Base-by-base conservation (phyloP, 148 eudicot species). In the Silene latifolia region DNA sequence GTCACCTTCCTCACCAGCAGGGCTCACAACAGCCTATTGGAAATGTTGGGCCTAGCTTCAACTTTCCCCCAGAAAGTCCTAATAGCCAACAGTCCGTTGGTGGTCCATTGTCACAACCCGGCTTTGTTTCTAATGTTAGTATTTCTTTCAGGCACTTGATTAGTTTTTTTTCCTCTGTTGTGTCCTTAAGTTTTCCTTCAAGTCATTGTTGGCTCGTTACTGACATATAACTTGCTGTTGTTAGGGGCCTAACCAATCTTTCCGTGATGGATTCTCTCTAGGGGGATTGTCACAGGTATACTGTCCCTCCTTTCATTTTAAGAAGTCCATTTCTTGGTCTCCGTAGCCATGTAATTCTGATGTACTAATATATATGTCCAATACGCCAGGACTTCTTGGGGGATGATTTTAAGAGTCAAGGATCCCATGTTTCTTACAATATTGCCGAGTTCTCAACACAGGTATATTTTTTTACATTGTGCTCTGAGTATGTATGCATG, bases 371-470 rank as follows among this genome's bases (percentile, higher is more conserved):
- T 24, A 57, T 60, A 48, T 74, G 7, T 12, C 5, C 7, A 51
- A 17, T 72, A 61, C 23, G 21, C 44, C 84, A 95, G 99, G 99
- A 96, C 56, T 92, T 96, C 86, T 83, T 92, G 86, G 93, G 98
- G 11, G 99, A 96, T 82, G 99, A 96, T 83, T 92, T 96, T 72
- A 96, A 96, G 83, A 96, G 99, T 77, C 98, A 96, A 83, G 99
- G 99, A 47, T 96, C 99, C 53, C 98, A 96, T 87, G 96, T 89
- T 74, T 92, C 96, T 66, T 96, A 92, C 83, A 96, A 90, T 78
- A 85, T 89, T 78, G 88, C 93, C 0, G 99, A 96, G 65, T 88
- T 90, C 74, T 90, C 99, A 29, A 96, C 98, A 74, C 99, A 90
- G 97, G 99, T 90, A 82, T 39, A 4, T 51, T 13, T 23, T 23